Base-by-base conservation (phyloP, 805 yeast species). In the Ogataea pini region DNA sequence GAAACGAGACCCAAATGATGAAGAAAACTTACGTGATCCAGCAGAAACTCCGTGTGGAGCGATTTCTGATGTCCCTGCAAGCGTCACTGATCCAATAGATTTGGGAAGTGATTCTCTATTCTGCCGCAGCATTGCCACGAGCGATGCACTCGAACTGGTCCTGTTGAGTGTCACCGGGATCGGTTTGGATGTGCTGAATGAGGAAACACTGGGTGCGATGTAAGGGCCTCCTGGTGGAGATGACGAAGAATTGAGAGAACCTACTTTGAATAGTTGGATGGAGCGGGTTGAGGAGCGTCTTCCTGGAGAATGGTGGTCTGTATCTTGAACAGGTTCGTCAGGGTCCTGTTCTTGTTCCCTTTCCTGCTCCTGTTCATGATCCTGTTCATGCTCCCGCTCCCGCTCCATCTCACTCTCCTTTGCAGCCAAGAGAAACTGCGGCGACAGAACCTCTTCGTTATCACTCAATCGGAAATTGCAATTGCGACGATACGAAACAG, bases 401-500 rank as follows among this genome's bases (percentile, higher is more conserved):
- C 31, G 31, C n/a, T 28, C 31, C 10, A 5, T 5, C 14, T 28
- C 31, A 5, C 14, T 28, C 31, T 55, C 34, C 29, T 24, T 14
- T 22, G 28, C 41, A 4, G 29, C 36, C 36, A 53, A 34, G 51
- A 55, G 54, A 41, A 61, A 54, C 40, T 57, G 62, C 5, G 75
- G 75, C 5, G 87, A 78, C 20, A 85, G 64, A 4, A 82, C 65
- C 48, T 80, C 82, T 58, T 87, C 94, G 36, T 79, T 79, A 56
- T 84, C 89, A 52, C 76, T 79, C 9, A 89, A 70, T 33, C 76
- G 70, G 67, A 92, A 92, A 40, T 79, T 77, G 52, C 82, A 75
- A 61, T 89, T 85, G 33, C 72, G 76, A 48, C 99, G 76, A 60
- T 86, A 92, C 1, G 95, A 85, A 1, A 89, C 94, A 0, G 94